phyloP scores from a whole-genome alignment of 2,329 filamentous ascomycete species.

The Neonectria sp. region DNA sequence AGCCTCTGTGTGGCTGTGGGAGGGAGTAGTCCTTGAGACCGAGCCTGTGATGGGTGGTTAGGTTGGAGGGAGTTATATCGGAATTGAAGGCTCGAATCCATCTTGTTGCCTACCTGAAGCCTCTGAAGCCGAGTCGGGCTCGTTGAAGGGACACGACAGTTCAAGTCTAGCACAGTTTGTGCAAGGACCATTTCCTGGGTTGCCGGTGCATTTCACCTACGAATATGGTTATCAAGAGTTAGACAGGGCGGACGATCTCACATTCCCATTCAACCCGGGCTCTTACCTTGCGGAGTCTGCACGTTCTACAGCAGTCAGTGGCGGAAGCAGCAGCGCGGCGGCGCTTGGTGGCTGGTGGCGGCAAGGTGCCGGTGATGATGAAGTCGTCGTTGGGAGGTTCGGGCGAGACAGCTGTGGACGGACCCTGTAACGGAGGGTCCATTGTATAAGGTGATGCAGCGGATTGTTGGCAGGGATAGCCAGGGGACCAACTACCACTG shows the following conservation, averaged over 20 bases:
- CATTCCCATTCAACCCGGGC: not conserved
- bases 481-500: not conserved
- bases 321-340: constrained; percentile 48
- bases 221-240: not conserved
- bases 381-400: constrained; percentile 12
- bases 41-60: constrained; percentile 40
- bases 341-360: constrained; percentile 49
- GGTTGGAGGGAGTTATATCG: not conserved
- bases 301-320: constrained; percentile 56
- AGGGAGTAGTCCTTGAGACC: constrained; percentile 57
- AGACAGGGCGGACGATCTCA: constrained; percentile 11
- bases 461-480: not conserved
- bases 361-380: constrained; percentile 33
- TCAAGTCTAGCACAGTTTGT: constrained; percentile 56
- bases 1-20: constrained; percentile 59
- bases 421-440: constrained; percentile 13
- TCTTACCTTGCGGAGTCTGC: constrained; percentile 56
- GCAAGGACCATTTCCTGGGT: constrained; percentile 54
- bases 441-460: not conserved
- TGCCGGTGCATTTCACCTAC: constrained; percentile 61
- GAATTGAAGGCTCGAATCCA: not conserved
- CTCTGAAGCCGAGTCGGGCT: constrained; percentile 37
- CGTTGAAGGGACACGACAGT: constrained; percentile 54
- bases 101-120: constrained; percentile 35
- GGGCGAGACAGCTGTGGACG: constrained; percentile 21